These are phyloP conservation scores for Poronia punctata DNA, from an alignment of 495 filamentous ascomycete genomes.

Conservation along the genomic window DNA sequence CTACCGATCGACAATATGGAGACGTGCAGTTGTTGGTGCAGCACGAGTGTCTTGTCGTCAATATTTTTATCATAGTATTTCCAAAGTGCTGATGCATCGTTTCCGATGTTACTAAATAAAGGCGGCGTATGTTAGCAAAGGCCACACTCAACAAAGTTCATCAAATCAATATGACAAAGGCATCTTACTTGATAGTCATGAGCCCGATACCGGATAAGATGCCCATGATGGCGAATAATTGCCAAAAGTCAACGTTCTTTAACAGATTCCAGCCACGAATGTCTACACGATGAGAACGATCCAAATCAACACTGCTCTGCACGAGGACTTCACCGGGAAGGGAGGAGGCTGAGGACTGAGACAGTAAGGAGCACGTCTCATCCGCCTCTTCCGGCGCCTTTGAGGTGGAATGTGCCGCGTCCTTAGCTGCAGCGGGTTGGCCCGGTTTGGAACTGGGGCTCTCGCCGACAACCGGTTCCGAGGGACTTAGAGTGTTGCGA, in stretches of 20 bases:
- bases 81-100: conserved; percentile 76
- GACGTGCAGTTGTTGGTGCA: conserved; percentile 85
- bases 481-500: conserved; percentile 8
- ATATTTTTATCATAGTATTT: conserved; percentile 71
- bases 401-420: conserved; percentile 26
- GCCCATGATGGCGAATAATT: conserved; percentile 77
- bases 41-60: conserved; percentile 64
- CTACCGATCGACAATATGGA: conserved; percentile 82
- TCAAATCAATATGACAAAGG: conserved; percentile 11
- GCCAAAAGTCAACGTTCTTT: conserved; percentile 77
- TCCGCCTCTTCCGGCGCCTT: conserved; percentile 39
- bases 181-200: conserved; percentile 99
- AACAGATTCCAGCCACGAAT: conserved; percentile 80
- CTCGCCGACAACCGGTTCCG: conserved; percentile 9
- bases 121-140: no score
- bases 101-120: conserved; percentile 87
- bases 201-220: conserved; percentile 85
- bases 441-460: conserved; percentile 14
- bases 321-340: conserved; percentile 41
- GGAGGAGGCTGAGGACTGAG: conserved; percentile 36
- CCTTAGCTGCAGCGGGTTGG: conserved; percentile 29
- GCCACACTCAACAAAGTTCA: no score
- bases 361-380: conserved; percentile 82
- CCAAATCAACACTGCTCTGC: conserved; percentile 49
- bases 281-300: conserved; percentile 67